These are phyloP conservation scores for Lentinula aciculospora DNA, from an alignment of 768 basidiomycete species.

Conservation along the genomic window DNA sequence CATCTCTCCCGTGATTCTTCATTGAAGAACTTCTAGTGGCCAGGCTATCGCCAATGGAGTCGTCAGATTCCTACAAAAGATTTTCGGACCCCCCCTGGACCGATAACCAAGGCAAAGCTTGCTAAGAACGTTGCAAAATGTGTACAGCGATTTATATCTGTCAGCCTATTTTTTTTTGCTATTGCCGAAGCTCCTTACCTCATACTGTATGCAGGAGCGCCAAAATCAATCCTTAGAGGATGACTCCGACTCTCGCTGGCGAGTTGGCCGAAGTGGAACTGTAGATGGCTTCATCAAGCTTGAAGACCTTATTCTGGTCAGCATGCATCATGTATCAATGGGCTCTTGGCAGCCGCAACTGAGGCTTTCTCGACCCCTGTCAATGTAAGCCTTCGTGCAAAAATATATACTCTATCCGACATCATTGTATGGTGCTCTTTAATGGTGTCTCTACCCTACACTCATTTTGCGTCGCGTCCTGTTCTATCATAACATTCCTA, in stretches of 20 bases:
- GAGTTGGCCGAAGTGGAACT: constrained; percentile 43
- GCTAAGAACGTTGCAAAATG: constrained; percentile 80
- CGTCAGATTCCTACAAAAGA: constrained; percentile 81
- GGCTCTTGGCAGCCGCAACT: constrained; percentile 82
- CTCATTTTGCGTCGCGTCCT: not conserved
- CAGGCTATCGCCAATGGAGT: constrained; percentile 73
- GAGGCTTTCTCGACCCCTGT: constrained; percentile 41
- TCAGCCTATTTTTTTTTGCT: constrained; percentile 22
- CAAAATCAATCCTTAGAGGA: constrained; percentile 53
- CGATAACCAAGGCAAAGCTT: constrained; percentile 70
- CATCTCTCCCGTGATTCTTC: not conserved
- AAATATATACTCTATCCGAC: not conserved
- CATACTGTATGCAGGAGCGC: constrained; percentile 34
- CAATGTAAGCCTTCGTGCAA: not conserved
- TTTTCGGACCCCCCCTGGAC: constrained; percentile 72
- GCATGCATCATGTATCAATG: constrained; percentile 78
- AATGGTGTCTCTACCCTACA: not conserved
- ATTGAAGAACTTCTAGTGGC: constrained; percentile 49
- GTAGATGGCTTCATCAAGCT: constrained; percentile 42
- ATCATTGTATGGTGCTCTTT: not conserved
- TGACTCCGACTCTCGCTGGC: constrained; percentile 56
- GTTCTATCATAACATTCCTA: not conserved
- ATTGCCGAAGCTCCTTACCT: not conserved
- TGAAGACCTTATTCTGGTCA: constrained; percentile 68
- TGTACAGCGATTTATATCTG: constrained; percentile 61